A percentile compares a stretch with the other conserved stretches of the same genome.
Conservation (phyloP, 2,329 filamentous ascomycete genomes). For the Talaromyces sp. region DNA sequence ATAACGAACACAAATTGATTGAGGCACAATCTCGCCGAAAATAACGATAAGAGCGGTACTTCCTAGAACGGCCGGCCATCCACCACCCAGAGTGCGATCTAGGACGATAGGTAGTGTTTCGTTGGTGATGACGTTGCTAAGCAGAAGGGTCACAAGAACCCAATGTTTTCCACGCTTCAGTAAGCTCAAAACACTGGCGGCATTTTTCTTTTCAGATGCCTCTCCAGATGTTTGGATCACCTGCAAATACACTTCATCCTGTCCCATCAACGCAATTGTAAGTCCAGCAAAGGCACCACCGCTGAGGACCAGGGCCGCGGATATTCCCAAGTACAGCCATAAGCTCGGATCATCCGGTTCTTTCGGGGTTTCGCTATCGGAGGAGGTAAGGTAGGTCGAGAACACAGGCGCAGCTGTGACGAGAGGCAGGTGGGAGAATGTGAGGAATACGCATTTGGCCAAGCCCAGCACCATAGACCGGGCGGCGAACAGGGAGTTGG, state of each 20-base stretch:
- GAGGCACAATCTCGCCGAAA: slow-evolving; percentile 94
- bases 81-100: slow-evolving; percentile 89
- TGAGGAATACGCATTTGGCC: slow-evolving; percentile 44
- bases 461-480: slow-evolving; percentile 45
- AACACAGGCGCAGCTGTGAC: slow-evolving; percentile 41
- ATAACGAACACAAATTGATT: slow-evolving; percentile 94
- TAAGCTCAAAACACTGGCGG: slow-evolving; percentile 75
- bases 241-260: slow-evolving; percentile 95
- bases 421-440: slow-evolving; percentile 42
- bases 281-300: slow-evolving; percentile 94
- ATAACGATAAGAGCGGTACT: slow-evolving; percentile 96
- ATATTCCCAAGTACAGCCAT: slow-evolving; percentile 80
- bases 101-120: slow-evolving; percentile 94
- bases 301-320: slow-evolving; percentile 77
- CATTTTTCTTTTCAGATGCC: slow-evolving; percentile 83
- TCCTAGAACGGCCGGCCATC: slow-evolving; percentile 89
- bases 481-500: slow-evolving; percentile 27
- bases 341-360: slow-evolving; percentile 65
- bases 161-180: slow-evolving; percentile 92
- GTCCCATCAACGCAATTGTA: slow-evolving; percentile 69
- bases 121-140: slow-evolving; percentile 98
- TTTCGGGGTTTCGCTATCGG: slow-evolving; percentile 47
- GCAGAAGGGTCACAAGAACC: slow-evolving; percentile 90
- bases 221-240: slow-evolving; percentile 85
- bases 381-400: slow-evolving; percentile 19